These are phyloP conservation scores for Colletotrichum sp. DNA, from an alignment of 2,329 filamentous ascomycete genomes.

Conservation along the genomic window DNA sequence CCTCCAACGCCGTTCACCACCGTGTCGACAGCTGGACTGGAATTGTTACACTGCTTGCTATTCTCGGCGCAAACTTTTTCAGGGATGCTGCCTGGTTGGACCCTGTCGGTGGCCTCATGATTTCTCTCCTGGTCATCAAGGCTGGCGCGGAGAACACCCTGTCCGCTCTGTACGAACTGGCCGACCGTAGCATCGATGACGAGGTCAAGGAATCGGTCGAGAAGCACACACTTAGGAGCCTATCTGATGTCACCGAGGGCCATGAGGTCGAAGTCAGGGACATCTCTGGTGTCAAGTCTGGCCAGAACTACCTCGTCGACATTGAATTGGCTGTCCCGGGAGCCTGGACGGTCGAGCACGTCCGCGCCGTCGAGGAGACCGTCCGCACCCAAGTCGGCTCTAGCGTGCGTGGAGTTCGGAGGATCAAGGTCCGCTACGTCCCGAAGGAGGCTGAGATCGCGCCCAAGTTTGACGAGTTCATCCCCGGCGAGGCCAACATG, in stretches of 20 bases:
- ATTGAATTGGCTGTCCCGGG: slow-evolving; percentile 83
- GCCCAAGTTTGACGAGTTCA: slow-evolving; percentile 77
- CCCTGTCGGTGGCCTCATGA: slow-evolving; percentile 89
- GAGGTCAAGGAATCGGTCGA: slow-evolving; percentile 79
- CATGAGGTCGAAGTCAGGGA: slow-evolving; percentile 73
- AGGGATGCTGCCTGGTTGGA: slow-evolving; percentile 90
- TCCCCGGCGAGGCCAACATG: slow-evolving; percentile 67
- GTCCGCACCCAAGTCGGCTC: slow-evolving; percentile 76
- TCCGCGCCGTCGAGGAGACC: slow-evolving; percentile 72
- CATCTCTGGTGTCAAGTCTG: slow-evolving; percentile 90
- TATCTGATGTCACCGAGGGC: slow-evolving; percentile 58
- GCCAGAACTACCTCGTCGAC: slow-evolving; percentile 95
- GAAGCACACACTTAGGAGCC: slow-evolving; percentile 65
- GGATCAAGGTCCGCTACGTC: slow-evolving; percentile 84
- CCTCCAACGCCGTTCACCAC: slow-evolving; percentile 96
- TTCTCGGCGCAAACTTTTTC: slow-evolving; percentile 87
- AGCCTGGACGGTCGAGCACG: slow-evolving; percentile 75
- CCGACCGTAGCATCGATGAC: slow-evolving; percentile 86
- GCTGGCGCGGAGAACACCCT: slow-evolving; percentile 88
- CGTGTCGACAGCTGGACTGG: slow-evolving; percentile 95
- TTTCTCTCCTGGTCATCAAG: slow-evolving; percentile 91
- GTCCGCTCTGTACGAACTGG: slow-evolving; percentile 82
- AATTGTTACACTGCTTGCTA: slow-evolving; percentile 88
- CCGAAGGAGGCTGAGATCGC: slow-evolving; percentile 63
- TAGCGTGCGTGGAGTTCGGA: slow-evolving; percentile 83